These are phyloP conservation scores for Endoconidiophora polonica DNA, from an alignment of 2,329 filamentous ascomycete genomes.

Conservation along the genomic window DNA sequence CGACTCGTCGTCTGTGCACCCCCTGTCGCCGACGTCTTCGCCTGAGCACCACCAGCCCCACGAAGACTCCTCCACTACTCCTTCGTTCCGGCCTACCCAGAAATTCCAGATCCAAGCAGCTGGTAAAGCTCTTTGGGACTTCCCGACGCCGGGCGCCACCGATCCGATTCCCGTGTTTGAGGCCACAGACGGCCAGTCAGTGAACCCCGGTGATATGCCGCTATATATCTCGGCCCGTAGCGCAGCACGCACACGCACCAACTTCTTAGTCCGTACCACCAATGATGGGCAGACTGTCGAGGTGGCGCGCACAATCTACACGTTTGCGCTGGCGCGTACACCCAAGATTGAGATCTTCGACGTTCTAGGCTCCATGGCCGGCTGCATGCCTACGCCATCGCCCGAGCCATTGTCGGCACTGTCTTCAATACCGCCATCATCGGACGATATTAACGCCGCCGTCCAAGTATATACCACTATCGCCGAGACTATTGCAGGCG, in stretches of 20 bases:
- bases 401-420: constrained; percentile 12
- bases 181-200: constrained; percentile 19
- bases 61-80: constrained; percentile 15
- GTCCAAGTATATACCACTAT: not conserved
- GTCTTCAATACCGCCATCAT: not conserved
- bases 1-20: not conserved
- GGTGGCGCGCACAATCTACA: constrained; percentile 37
- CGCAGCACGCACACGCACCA: constrained; percentile 28
- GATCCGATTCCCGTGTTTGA: constrained; percentile 28
- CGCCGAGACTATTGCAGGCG: not conserved
- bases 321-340: constrained; percentile 35
- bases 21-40: not conserved
- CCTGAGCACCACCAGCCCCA: constrained; percentile 13
- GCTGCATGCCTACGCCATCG: not conserved
- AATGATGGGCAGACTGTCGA: constrained; percentile 20
- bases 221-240: constrained; percentile 36
- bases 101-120: constrained; percentile 32
- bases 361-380: not conserved
- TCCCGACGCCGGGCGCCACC: constrained; percentile 24
- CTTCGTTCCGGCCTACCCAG: constrained; percentile 26
- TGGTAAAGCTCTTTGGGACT: constrained; percentile 27
- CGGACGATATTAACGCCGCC: constrained; percentile 10
- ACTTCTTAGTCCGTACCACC: constrained; percentile 29
- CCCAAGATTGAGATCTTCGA: constrained; percentile 25
- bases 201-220: constrained; percentile 21